These are phyloP conservation scores for Amorphotheca resinae DNA, from an alignment of 495 filamentous ascomycete genomes.

Conservation along the genomic window DNA sequence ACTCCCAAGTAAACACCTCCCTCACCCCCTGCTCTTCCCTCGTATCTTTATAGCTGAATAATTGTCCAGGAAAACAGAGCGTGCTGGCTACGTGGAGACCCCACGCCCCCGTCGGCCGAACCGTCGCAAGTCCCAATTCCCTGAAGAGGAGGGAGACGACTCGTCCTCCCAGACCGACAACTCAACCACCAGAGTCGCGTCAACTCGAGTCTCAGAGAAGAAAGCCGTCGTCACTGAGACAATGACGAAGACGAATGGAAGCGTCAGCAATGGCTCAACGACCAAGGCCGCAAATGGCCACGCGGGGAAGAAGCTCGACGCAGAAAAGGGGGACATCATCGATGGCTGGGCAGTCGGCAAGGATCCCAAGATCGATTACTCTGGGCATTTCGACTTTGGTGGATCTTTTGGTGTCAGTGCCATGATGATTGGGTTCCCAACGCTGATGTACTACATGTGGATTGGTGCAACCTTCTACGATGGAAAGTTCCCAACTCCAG, in stretches of 20 bases:
- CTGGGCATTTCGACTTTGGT: conserved; percentile 78
- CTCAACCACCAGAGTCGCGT: conserved; percentile 12
- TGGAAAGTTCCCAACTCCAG: conserved; percentile 61
- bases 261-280: conserved; percentile 16
- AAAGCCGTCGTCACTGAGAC: conserved; percentile 24
- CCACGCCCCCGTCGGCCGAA: conserved; percentile 31
- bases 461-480: conserved; percentile 85
- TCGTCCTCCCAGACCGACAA: conserved; percentile 17
- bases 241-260: conserved; percentile 6
- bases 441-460: conserved; percentile 99
- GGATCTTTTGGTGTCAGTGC: conserved; percentile 61
- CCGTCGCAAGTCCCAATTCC: conserved; percentile 29
- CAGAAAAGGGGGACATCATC: conserved; percentile 30
- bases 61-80: conserved; percentile 38
- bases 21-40: background rate
- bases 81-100: conserved; percentile 45
- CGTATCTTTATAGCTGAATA: conserved; percentile 2
- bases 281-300: conserved; percentile 25
- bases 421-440: conserved; percentile 87
- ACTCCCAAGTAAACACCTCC: conserved; percentile 35
- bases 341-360: conserved; percentile 55
- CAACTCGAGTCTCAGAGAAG: conserved; percentile 17
- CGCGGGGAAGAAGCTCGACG: background rate
- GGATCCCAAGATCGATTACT: conserved; percentile 70
- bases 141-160: conserved; percentile 16